Evolutionary conservation across 1,284 basidiomycete genomes (phyloP).

Genomic region (Leccinum huronense): DNA sequence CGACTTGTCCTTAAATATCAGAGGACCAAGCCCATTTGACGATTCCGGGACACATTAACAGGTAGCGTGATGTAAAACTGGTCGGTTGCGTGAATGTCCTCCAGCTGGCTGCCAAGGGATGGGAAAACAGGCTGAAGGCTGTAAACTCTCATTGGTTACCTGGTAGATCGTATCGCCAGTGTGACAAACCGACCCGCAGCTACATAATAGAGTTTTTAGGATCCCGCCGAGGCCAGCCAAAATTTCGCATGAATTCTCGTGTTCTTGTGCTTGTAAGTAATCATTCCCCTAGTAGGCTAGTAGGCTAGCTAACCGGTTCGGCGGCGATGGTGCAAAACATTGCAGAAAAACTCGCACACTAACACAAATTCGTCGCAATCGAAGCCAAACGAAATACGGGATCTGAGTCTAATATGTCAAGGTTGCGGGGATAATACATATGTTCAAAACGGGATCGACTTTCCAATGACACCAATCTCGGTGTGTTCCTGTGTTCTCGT

Average conservation of each 20-base stretch:
- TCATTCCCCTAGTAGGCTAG: conserved; percentile 1
- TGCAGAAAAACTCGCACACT: conserved; percentile 4
- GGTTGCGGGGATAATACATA: conserved; percentile 8
- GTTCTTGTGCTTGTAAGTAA: neutral
- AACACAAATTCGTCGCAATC: conserved; percentile 13
- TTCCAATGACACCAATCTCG: conserved; percentile 3
- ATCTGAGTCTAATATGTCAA: neutral
- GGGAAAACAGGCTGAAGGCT: conserved; percentile 29
- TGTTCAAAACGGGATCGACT: conserved; percentile 11
- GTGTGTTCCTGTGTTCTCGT: conserved; percentile 8
- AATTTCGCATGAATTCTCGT: conserved; percentile 5
- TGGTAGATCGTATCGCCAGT: conserved; percentile 21
- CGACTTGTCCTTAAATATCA: conserved; percentile 35
- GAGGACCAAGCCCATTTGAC: conserved; percentile 21
- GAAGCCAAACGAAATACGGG: conserved; percentile 2
- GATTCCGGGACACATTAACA: conserved; percentile 30
- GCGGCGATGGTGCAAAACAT: conserved; percentile 6
- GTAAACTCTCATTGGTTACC: conserved; percentile 21
- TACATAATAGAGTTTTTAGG: conserved; percentile 36
- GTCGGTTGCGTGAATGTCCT: conserved; percentile 31
- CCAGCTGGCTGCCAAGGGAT: conserved; percentile 12
- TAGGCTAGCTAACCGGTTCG: conserved; percentile 1
- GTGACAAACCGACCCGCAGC: conserved; percentile 10
- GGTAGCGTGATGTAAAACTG: conserved; percentile 35
- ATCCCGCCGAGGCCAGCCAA: conserved; percentile 14